Evolutionary conservation across 257 asterid species (phyloP).

Genomic region (Nicotiana noctiflora): DNA sequence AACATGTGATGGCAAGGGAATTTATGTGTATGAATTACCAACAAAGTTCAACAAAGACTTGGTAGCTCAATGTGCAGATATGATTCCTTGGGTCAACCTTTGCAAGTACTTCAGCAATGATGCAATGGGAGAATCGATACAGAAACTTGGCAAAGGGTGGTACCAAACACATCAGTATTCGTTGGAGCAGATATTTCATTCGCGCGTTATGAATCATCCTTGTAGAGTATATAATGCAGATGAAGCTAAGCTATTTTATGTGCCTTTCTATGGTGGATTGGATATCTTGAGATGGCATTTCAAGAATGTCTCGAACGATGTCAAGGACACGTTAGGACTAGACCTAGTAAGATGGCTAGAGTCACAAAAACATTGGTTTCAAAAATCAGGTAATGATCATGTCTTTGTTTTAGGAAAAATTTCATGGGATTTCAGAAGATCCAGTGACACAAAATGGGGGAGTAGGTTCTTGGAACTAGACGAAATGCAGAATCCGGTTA

Average conservation of each 20-base stretch:
- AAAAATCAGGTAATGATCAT: conserved; percentile 54
- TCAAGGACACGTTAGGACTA: conserved; percentile 41
- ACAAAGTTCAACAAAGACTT: conserved; percentile 62
- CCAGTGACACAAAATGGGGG: conserved; percentile 42
- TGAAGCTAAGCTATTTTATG: conserved; percentile 53
- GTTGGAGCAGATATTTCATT: conserved; percentile 60
- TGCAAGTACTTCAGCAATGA: conserved; percentile 42
- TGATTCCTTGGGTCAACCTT: conserved; percentile 51
- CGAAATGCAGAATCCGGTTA: conserved; percentile 69
- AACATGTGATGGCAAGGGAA: conserved; percentile 44
- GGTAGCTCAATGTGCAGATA: conserved; percentile 34
- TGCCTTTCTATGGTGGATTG: conserved; percentile 67
- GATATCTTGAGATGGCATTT: conserved; percentile 71
- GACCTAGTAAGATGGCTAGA: conserved; percentile 57
- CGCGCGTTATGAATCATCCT: conserved; percentile 48
- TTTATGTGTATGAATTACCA: conserved; percentile 60
- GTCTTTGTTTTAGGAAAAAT: conserved; percentile 63
- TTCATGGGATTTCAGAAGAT: conserved; percentile 66
- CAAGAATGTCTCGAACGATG: conserved; percentile 44
- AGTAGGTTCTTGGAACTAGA: conserved; percentile 49
- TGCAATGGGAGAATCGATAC: conserved; percentile 46
- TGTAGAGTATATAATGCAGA: conserved; percentile 45
- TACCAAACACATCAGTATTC: conserved; percentile 62
- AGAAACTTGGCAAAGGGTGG: conserved; percentile 47
- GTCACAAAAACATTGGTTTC: conserved; percentile 42